Percentiles rank a stretch among this genome's conserved stretches.
Evolutionary conservation across 805 yeast species (phyloP).

Genomic region (Wickerhamomyces ciferrii): DNA sequence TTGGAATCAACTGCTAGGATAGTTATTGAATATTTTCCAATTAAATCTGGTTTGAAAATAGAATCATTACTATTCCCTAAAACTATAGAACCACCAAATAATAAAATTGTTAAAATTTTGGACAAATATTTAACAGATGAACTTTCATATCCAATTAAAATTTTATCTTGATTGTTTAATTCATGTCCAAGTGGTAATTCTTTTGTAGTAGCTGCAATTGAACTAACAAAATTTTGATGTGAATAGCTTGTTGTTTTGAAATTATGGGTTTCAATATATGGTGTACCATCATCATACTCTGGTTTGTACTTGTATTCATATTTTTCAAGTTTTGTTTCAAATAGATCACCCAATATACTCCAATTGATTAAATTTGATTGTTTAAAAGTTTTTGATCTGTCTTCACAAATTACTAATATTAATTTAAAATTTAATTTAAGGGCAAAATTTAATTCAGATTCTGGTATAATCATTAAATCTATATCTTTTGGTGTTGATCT

Average conservation of each 20-base stretch:
- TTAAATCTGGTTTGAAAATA: conserved; percentile 1
- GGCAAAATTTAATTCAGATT: conserved; percentile 16
- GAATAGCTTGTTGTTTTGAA: conserved; percentile 32
- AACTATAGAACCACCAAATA: conserved; percentile 28
- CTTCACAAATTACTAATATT: conserved; percentile 26
- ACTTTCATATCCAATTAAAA: conserved; percentile 23
- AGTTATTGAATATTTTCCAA: conserved; percentile 8
- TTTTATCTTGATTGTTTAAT: conserved; percentile 23
- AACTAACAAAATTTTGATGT: conserved; percentile 47
- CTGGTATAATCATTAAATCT: conserved; percentile 27
- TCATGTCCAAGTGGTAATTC: conserved; percentile 32
- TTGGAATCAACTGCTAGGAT: conserved; percentile 5
- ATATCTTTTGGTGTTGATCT: conserved; percentile 18
- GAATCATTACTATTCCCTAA: conserved; percentile 21
- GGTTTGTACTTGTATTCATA: conserved; percentile 23
- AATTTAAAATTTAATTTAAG: conserved; percentile 24
- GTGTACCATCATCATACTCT: conserved; percentile 21
- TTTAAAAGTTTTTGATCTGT: conserved; percentile 2
- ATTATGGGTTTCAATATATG: conserved; percentile 30
- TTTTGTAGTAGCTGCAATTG: conserved; percentile 43
- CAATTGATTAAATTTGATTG: conserved; percentile 18
- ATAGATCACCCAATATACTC: conserved; percentile 17
- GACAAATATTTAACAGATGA: conserved; percentile 38
- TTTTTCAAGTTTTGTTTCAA: conserved; percentile 3
- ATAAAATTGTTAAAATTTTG: conserved; percentile 25